Evolutionary conservation across 306 rosid genomes (phyloP).

Genomic region (Geum urbanum): DNA sequence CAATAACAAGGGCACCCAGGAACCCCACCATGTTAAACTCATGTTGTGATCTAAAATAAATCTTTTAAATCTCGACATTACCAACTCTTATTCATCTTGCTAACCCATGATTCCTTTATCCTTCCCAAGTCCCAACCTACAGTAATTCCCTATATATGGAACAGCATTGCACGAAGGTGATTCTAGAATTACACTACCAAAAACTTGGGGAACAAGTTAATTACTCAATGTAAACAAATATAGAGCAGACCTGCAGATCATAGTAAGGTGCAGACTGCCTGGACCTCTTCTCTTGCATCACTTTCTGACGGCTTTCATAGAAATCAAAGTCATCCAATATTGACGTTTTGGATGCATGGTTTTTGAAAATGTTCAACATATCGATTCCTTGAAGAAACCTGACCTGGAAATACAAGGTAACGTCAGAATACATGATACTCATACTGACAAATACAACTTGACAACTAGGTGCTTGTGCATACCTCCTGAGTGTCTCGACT

Average conservation of each 20-base stretch:
- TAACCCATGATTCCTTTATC: conserved; percentile 27
- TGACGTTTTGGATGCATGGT: conserved; percentile 47
- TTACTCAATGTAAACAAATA: not conserved
- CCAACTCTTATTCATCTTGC: conserved; percentile 18
- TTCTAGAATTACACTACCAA: not conserved
- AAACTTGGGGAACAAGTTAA: not conserved
- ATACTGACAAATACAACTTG: not conserved
- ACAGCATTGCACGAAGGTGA: conserved; percentile 33
- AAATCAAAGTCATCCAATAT: conserved; percentile 74
- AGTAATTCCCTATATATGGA: conserved; percentile 18
- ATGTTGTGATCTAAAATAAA: conserved; percentile 23
- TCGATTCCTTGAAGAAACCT: conserved; percentile 53
- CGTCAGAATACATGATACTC: conserved; percentile 8
- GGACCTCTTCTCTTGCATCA: conserved; percentile 62
- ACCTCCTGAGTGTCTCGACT: conserved; percentile 96
- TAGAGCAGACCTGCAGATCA: conserved; percentile 39
- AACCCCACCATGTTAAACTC: conserved; percentile 21
- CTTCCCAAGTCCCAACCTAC: conserved; percentile 16
- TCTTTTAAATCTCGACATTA: conserved; percentile 21
- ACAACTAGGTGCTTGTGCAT: conserved; percentile 5
- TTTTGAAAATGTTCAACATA: conserved; percentile 59
- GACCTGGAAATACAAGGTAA: conserved; percentile 47
- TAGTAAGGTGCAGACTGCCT: conserved; percentile 40
- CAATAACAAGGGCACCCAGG: conserved; percentile 23
- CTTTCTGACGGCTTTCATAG: conserved; percentile 74